Percentiles rank a stretch among this genome's conserved stretches.
phyloP scores from a whole-genome alignment of 129 eudicot species.

The Tanacetum coccineum region DNA sequence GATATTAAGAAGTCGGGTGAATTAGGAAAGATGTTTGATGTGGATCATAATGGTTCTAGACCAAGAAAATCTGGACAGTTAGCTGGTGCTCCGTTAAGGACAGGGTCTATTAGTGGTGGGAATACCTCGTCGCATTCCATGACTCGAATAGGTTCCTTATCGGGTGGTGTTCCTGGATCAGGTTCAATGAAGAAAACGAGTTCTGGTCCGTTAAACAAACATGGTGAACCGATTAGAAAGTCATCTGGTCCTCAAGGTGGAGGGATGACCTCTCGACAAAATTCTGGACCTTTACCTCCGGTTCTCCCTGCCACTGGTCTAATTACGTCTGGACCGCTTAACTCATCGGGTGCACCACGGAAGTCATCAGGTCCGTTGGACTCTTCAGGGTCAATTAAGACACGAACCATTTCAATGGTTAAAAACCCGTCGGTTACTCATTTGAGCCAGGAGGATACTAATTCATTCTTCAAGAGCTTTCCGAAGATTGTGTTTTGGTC shows the following conservation, averaged over 20 bases:
- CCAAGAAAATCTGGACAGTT: slow-evolving; percentile 82
- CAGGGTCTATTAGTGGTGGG: slow-evolving; percentile 70
- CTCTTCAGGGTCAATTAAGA: slow-evolving; percentile 48
- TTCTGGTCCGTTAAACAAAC: slow-evolving; percentile 85
- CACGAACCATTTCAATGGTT: slow-evolving; percentile 42
- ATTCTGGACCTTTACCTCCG: slow-evolving; percentile 80
- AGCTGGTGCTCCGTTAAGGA: slow-evolving; percentile 51
- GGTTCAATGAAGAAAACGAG: slow-evolving; percentile 63
- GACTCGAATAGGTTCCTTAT: slow-evolving; percentile 38
- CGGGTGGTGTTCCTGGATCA: slow-evolving; percentile 51
- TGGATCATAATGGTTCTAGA: slow-evolving; percentile 50
- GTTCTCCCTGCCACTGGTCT: slow-evolving; percentile 77
- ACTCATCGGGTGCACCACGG: slow-evolving; percentile 79
- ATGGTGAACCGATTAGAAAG: slow-evolving; percentile 84
- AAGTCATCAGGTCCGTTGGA: slow-evolving; percentile 84
- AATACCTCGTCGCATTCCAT: slow-evolving; percentile 21
- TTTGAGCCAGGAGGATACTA: slow-evolving; percentile 41
- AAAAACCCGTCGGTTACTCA: slow-evolving; percentile 77
- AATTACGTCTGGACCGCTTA: slow-evolving; percentile 75
- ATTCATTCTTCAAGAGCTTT: slow-evolving; percentile 56
- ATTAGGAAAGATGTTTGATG: slow-evolving; percentile 80
- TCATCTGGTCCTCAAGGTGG: slow-evolving; percentile 79
- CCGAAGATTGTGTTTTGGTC: slow-evolving; percentile 61
- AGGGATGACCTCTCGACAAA: slow-evolving; percentile 56
- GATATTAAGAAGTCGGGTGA: slow-evolving; percentile 83